Evolutionary conservation across 495 filamentous ascomycete genomes (phyloP).

Genomic region (Viridothelium virens): DNA sequence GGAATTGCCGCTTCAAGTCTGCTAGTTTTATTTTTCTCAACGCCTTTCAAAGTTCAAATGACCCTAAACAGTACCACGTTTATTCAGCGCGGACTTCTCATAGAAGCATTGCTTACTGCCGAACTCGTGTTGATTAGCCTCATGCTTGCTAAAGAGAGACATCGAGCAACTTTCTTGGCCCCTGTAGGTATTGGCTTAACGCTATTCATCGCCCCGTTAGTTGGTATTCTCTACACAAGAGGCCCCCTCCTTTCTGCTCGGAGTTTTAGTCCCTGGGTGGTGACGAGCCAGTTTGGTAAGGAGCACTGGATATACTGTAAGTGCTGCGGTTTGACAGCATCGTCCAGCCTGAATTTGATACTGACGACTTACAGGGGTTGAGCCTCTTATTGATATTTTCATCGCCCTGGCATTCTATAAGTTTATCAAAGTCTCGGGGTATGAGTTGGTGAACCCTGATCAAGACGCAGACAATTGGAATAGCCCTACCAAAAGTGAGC

Average conservation of each 20-base stretch:
- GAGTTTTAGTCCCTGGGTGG: constrained; percentile 61
- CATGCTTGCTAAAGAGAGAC: constrained; percentile 78
- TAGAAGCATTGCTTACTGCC: constrained; percentile 74
- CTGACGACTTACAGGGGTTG: constrained; percentile 11
- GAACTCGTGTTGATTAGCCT: constrained; percentile 72
- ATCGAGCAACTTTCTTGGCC: constrained; percentile 69
- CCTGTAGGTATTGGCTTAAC: constrained; percentile 62
- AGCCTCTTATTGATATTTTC: constrained; percentile 27
- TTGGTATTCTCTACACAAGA: constrained; percentile 64
- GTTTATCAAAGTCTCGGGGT: constrained; percentile 44
- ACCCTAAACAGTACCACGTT: constrained; percentile 50
- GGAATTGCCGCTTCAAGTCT: constrained; percentile 56
- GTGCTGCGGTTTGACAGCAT: neutral
- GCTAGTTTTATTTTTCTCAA: constrained; percentile 55
- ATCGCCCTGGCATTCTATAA: constrained; percentile 51
- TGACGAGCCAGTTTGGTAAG: constrained; percentile 53
- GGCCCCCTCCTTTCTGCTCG: constrained; percentile 67
- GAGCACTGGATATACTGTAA: constrained; percentile 65
- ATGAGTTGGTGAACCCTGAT: constrained; percentile 33
- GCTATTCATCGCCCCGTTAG: constrained; percentile 17
- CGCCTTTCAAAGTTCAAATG: constrained; percentile 52
- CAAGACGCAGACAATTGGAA: constrained; percentile 25
- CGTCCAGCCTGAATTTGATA: constrained; percentile 9
- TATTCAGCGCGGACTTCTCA: constrained; percentile 60
- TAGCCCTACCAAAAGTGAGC: neutral